phyloP scores from a whole-genome alignment of 2,329 filamentous ascomycete genomes.

The Raffaelea arxii region DNA sequence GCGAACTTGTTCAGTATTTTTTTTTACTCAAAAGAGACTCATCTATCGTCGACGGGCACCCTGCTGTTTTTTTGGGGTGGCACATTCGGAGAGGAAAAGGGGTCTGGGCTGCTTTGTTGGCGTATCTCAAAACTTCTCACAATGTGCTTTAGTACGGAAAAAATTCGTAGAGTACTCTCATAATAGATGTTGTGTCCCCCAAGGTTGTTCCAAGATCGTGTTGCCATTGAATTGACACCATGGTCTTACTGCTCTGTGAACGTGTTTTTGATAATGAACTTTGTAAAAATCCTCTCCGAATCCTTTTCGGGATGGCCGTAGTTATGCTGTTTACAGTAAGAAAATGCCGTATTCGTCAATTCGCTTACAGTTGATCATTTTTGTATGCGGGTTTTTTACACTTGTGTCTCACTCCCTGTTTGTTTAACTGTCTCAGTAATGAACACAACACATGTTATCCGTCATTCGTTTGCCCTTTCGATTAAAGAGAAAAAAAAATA shows the following conservation, averaged over 20 bases:
- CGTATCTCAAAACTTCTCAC: not conserved
- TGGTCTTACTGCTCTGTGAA: not conserved
- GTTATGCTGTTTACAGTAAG: not conserved
- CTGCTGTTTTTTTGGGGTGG: not conserved
- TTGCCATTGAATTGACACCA: not conserved
- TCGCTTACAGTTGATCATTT: too few species aligned
- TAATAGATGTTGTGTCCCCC: conserved; percentile 1
- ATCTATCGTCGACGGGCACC: conserved; percentile 1
- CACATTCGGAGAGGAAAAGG: not conserved
- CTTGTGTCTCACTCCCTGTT: too few species aligned
- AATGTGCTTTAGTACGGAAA: conserved; percentile 1
- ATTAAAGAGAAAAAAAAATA: not conserved
- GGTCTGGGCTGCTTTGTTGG: conserved; percentile 1
- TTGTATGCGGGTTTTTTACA: too few species aligned
- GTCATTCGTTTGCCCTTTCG: not conserved
- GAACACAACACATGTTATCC: too few species aligned
- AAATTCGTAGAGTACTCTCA: conserved; percentile 2
- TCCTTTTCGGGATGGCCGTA: not conserved
- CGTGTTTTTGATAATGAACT: not conserved
- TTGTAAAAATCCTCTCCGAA: not conserved
- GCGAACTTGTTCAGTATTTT: not conserved
- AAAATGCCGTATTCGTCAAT: too few species aligned
- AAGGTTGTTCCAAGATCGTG: not conserved
- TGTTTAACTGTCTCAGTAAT: too few species aligned
- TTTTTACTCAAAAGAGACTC: not conserved